Evolutionary conservation across 768 basidiomycete genomes (phyloP).

Genomic region (Rhodosporidiobolus sp.): DNA sequence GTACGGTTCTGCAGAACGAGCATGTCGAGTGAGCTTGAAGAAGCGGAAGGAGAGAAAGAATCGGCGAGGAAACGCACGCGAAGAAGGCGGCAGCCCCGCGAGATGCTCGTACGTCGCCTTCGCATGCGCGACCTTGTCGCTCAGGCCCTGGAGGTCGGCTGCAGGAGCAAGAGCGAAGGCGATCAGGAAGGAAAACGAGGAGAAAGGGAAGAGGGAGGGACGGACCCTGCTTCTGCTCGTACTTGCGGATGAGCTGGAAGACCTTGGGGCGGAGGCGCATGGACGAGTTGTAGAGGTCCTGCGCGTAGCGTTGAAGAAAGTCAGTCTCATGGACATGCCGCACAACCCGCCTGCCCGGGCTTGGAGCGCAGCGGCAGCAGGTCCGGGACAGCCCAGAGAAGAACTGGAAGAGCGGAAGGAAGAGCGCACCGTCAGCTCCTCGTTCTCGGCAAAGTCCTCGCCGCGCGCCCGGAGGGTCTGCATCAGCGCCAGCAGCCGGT

Average conservation of each 20-base stretch:
- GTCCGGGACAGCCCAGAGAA: no score
- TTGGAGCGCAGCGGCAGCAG: no score
- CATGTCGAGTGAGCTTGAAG: no score
- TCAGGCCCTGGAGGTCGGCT: conserved; percentile 94
- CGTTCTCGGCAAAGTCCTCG: conserved; percentile 83
- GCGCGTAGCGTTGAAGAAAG: no score
- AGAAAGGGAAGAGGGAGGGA: conserved; percentile 3
- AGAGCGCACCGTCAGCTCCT: conserved; percentile 73
- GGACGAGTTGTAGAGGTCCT: conserved; percentile 86
- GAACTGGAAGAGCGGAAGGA: conserved; percentile 1
- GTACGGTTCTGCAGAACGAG: not conserved
- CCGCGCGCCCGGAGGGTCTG: conserved; percentile 66
- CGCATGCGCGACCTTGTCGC: conserved; percentile 85
- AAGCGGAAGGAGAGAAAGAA: not conserved
- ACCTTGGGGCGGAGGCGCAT: conserved; percentile 91
- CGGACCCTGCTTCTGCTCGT: conserved; percentile 81
- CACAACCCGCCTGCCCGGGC: no score
- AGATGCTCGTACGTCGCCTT: conserved; percentile 85
- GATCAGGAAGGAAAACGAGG: not conserved
- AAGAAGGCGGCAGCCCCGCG: conserved; percentile 70
- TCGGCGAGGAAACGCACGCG: conserved; percentile 55
- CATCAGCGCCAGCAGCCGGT: conserved; percentile 71
- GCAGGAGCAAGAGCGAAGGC: not conserved
- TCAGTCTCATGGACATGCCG: no score
- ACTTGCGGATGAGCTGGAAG: conserved; percentile 93